These are phyloP conservation scores for Microstegium vimineum DNA, from an alignment of 176 grass and related monocot genomes.

Conservation along the genomic window DNA sequence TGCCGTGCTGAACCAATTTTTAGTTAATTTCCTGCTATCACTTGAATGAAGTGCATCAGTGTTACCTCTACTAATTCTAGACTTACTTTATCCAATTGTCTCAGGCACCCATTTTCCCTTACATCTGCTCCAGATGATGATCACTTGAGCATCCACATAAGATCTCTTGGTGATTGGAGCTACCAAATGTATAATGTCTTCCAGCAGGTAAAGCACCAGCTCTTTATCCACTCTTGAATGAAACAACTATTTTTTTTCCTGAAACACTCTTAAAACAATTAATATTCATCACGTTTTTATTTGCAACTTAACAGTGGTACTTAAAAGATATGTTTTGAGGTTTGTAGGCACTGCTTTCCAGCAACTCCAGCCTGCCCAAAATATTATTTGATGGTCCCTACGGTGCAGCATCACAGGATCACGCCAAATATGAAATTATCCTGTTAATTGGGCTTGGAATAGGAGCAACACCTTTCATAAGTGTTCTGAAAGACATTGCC, in stretches of 20 bases:
- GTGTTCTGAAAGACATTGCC: slow-evolving; percentile 74
- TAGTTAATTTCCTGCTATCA: neutral
- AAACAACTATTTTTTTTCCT: neutral
- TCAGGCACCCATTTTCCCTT: slow-evolving; percentile 74
- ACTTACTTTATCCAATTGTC: neutral
- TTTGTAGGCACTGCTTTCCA: slow-evolving; percentile 41
- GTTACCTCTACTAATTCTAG: neutral
- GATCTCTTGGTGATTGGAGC: slow-evolving; percentile 78
- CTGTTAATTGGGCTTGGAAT: slow-evolving; percentile 55
- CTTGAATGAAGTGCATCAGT: neutral
- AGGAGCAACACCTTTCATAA: slow-evolving; percentile 62
- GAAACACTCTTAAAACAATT: neutral
- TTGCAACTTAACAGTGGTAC: neutral
- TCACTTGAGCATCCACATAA: slow-evolving; percentile 62
- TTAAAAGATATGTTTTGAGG: neutral
- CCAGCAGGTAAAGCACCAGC: slow-evolving; percentile 38
- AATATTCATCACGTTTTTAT: neutral
- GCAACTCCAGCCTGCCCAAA: slow-evolving; percentile 35
- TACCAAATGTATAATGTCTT: slow-evolving; percentile 60
- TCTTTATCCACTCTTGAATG: neutral
- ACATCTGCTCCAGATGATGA: slow-evolving; percentile 71
- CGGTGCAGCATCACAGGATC: slow-evolving; percentile 50
- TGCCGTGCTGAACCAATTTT: neutral
- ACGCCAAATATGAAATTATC: slow-evolving; percentile 44
- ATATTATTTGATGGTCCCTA: slow-evolving; percentile 68